Evolutionary conservation across 768 basidiomycete genomes (phyloP).

Genomic region (Sutorius australiensis): DNA sequence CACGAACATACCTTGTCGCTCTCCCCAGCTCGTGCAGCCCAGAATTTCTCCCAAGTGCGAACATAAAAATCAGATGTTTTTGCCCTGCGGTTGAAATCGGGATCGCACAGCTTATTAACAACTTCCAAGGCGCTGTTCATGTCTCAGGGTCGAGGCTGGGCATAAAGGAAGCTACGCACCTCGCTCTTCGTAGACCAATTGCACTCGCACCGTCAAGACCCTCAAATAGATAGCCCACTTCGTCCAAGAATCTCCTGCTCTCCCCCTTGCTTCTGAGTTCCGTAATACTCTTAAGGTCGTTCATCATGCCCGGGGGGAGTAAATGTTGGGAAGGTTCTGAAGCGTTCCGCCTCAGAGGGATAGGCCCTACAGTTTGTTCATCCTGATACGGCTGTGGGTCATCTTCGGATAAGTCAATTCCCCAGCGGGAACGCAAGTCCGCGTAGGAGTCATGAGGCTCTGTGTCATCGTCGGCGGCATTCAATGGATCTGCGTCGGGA

Average conservation of each 20-base stretch:
- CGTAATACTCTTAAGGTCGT: conserved; percentile 74
- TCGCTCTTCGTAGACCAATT: conserved; percentile 60
- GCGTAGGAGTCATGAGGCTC: conserved; percentile 68
- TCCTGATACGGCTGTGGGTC: conserved; percentile 44
- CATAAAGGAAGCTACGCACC: conserved; percentile 37
- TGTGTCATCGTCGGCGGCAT: conserved; percentile 45
- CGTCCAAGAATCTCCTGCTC: conserved; percentile 74
- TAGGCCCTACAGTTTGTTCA: background rate
- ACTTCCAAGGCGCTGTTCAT: conserved; percentile 67
- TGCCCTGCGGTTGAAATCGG: conserved; percentile 74
- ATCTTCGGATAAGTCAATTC: conserved; percentile 76
- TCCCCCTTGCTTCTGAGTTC: conserved; percentile 81
- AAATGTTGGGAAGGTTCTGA: conserved; percentile 37
- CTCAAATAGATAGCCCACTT: conserved; percentile 82
- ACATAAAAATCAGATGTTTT: conserved; percentile 71
- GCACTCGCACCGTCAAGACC: conserved; percentile 57
- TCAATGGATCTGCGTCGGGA: conserved; percentile 25
- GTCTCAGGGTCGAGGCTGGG: background rate
- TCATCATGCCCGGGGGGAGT: conserved; percentile 60
- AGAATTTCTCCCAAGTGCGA: conserved; percentile 65
- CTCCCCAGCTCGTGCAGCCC: conserved; percentile 53
- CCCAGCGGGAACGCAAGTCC: conserved; percentile 73
- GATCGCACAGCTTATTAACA: conserved; percentile 65
- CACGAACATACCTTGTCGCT: conserved; percentile 52
- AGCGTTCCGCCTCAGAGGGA: conserved; percentile 15